Base-by-base conservation (phyloP, 2,329 filamentous ascomycete species). In the Claviceps arundinis region DNA sequence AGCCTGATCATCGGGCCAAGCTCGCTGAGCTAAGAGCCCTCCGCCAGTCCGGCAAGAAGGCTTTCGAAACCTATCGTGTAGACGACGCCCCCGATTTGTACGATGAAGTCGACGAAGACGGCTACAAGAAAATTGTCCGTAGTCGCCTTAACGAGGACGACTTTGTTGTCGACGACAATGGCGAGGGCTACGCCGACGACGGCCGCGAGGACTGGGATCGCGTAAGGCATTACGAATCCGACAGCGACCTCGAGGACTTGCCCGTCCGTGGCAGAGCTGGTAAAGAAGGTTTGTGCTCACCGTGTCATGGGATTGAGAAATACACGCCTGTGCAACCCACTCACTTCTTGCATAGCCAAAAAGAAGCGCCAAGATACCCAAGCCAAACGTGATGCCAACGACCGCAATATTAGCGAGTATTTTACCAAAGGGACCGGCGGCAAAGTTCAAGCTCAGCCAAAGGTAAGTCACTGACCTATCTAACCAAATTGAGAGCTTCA, bases 141-240 rank as follows among this genome's bases (percentile, higher is more conserved):
- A 82, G 85, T 52, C 84, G 93, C 47, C 75, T 98, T 50, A 87
- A 97, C 64, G 78, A 95, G 62, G 93, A 98, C 61, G 93, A 98
- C 70, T 98, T 98, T 63, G 91, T 98, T 50, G 90, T 98, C 55
- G 93, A 97, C 72, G 93, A 98, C 71, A 95, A 96, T 72, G 91
- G 91, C 63, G 89, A 91, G 65, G 91, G 93, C 40, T 98, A 98
- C 63, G 91, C 89, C 58, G 91, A 97, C 65, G 93, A 97, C 64
- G 93, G 93, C 55, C 84, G 93, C 52, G 90, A 95, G 70, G 93
- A 97, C 61, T 91, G 91, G 90, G 83, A 91, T 68, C 80, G 85
- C 60, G 77, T 84, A 57, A 75, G 75, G 54, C 74, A 77, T 56
- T 80, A 85, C 65, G 78, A 84, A 56, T 86, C 83, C 38, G 89